Evolutionary conservation across 139 green algal species (phyloP).

Genomic region (Chlorella sorokiniana): DNA sequence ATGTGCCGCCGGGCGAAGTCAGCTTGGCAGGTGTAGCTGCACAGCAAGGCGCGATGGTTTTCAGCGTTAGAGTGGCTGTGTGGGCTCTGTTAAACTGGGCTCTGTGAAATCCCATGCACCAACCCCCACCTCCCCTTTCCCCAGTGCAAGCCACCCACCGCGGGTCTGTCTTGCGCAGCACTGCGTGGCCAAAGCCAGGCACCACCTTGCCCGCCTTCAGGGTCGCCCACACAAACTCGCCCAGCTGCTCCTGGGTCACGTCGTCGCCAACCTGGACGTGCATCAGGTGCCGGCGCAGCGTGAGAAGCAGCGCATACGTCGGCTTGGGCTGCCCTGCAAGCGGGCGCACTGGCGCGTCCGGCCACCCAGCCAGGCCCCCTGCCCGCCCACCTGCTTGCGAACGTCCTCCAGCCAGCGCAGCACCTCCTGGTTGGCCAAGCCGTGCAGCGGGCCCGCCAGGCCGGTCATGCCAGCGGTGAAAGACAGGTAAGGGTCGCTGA

Average conservation of each 20-base stretch:
- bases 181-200: conserved; percentile 96
- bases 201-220: conserved; percentile 95
- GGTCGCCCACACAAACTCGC: conserved; percentile 88
- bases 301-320: no score
- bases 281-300: no score
- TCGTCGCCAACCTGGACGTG: conserved; percentile 70
- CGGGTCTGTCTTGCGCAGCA: conserved; percentile 97
- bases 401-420: conserved; percentile 30
- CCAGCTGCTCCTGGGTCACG: conserved; percentile 86
- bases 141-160: conserved; percentile 78
- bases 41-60: neutral
- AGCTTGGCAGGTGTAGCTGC: conserved; percentile 34
- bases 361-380: neutral
- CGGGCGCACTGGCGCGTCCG: no score
- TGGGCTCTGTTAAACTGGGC: no score
- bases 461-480: conserved; percentile 94
- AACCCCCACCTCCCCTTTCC: conserved; percentile 79
- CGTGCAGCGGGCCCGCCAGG: conserved; percentile 95
- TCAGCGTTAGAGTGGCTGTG: no score
- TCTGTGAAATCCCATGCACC: no score
- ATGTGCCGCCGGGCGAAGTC: conserved; percentile 95
- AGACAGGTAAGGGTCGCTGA: conserved; percentile 96
- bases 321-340: no score
- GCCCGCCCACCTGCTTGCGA: neutral
- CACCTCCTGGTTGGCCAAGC: conserved; percentile 96